Base-by-base conservation (phyloP, 192 early-diverging fungal genomes). In the Entomortierella parvispora region DNA sequence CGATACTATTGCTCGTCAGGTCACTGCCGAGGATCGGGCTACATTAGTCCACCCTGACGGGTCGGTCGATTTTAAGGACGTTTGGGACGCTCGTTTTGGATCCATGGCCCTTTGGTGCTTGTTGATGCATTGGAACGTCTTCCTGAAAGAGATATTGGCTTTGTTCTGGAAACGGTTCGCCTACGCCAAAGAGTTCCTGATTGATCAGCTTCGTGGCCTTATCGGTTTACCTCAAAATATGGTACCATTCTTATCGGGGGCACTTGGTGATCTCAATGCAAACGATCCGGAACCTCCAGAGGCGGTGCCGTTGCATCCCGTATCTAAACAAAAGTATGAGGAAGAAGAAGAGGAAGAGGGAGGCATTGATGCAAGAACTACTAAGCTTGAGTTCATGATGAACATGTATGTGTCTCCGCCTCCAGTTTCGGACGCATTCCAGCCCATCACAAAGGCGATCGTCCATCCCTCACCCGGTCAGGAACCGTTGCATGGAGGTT, bases 131-230 rank as follows among this genome's bases (percentile, higher is more conserved):
- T 49, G 28, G 20, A 34, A 43, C 2, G 4, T 26, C 2, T 58
- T 58, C 25, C 11, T 32, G 10, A 49, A 29, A 18, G 55, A 49
- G 34, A 15, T 68, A 0, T 1, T 42, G 11, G 31, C 18, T 23
- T 17, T 58, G 34, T n/a, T 49, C 10, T 57, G 54, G 47, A 58
- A 23, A 20, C 65, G 56, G 23, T 49, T 68, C 23, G 20, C 29
- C 8, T 15, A 58, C 44, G 56, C 33, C 1, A 58, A 68, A 17
- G 56, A 58, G 34, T 44, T 68, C 23, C 50, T 68, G 37, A 17
- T 68, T 18, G 65, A 37, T 51, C 44, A 51, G 56, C 45, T 68
- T 15, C 26, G 56, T 0, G 46, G 46, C 4, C 20, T 68, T 14
- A 58, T 51, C 26, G 65, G 56, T 1, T 23, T 42, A 23, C 56